Evolutionary conservation across 345 rosid genomes (phyloP).

Genomic region (Camelina hispida): DNA sequence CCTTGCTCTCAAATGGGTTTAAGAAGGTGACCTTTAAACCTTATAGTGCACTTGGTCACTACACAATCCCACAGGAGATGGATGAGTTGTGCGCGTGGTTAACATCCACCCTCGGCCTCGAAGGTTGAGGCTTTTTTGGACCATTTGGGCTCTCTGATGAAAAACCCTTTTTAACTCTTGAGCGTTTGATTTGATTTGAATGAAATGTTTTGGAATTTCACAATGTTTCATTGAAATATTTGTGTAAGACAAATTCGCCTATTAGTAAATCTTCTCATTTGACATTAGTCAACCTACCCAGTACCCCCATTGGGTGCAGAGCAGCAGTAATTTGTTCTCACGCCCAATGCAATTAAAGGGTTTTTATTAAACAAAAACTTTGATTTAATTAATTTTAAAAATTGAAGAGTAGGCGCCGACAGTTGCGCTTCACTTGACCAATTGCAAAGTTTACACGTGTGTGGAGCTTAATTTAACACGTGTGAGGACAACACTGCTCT

Average conservation of each 20-base stretch:
- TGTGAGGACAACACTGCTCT: constrained; percentile 24
- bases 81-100: constrained; percentile 82
- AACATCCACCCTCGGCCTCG: constrained; percentile 67
- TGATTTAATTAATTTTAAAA: background rate
- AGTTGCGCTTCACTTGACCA: background rate
- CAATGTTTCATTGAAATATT: constrained; percentile 15
- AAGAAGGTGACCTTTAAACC: constrained; percentile 72
- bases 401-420: background rate
- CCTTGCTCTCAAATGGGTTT: constrained; percentile 67
- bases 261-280: background rate
- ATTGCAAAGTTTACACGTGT: constrained; percentile 2
- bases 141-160: constrained; percentile 13
- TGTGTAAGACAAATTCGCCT: constrained; percentile 9
- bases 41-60: constrained; percentile 86
- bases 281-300: background rate
- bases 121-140: constrained; percentile 27
- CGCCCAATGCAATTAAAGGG: too few species aligned
- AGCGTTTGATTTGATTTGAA: constrained; percentile 23
- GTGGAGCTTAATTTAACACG: background rate
- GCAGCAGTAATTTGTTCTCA: too few species aligned
- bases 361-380: too few species aligned
- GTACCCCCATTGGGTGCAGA: too few species aligned
- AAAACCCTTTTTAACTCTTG: background rate
- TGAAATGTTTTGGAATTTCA: background rate
- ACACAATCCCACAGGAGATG: constrained; percentile 91